Base-by-base conservation (phyloP, 2,329 filamentous ascomycete genomes). In the Phaeosphaeriaceae sp. region DNA sequence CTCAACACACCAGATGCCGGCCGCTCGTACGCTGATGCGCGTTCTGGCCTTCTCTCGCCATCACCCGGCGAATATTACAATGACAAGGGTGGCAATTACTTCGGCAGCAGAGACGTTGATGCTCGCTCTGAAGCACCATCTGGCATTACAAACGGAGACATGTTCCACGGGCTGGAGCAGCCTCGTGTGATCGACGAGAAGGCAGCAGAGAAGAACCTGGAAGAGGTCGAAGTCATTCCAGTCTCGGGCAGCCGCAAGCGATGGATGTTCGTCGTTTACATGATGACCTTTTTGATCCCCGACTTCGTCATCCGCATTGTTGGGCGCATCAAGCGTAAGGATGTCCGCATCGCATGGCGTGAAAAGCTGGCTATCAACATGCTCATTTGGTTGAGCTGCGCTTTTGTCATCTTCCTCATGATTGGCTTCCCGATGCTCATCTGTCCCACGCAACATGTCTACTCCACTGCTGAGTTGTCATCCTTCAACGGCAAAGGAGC, bases 341-440 rank as follows among this genome's bases (percentile, higher is more conserved):
- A 99, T 77, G 88, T 99, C 9, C 91, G 94, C 23, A 85, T 91
- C 76, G 95, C 95, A 0, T 99, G 95, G 95, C 87, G 95, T 74
- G 95, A 99, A 78, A 99, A 99, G 84, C 78, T 99, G 59, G 94
- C 95, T 54, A 99, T 99, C 85, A 99, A 99, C 82, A 84, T 99
- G 77, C 86, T 98, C 73, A 99, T 99, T 75, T 99, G 96, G 95
- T 82, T 94, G 57, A 87, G 86, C 75, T 98, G 94, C 80, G 82
- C 81, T 17, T 79, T 91, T 50, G 88, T 92, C 26, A 86, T 91
- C 56, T 99, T 99, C 83, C 91, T 99, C 83, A 93, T 98, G 80
- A 78, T 98, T 60, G 85, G 89, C 55, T 96, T 99, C 74, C 96
- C 96, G 0, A 81, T 85, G 66, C 80, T 98, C 64, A 93, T 99